Percentiles rank a stretch among this genome's conserved stretches.
Conservation (phyloP, 768 basidiomycete species). For the Russula olivacea region DNA sequence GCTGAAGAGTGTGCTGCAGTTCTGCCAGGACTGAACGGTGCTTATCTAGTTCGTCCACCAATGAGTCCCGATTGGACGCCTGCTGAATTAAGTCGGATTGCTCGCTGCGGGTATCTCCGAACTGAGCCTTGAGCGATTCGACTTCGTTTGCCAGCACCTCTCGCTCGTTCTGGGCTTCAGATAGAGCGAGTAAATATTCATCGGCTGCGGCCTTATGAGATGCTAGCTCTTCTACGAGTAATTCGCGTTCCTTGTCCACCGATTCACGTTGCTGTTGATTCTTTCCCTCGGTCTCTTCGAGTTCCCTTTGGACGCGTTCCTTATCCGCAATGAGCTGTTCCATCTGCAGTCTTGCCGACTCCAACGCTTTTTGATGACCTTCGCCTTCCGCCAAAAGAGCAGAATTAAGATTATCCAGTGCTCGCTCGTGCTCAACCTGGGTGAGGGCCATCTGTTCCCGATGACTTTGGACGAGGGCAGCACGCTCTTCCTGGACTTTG, state of each 20-base stretch:
- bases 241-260: constrained; percentile 34
- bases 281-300: constrained; percentile 47
- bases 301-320: constrained; percentile 37
- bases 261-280: constrained; percentile 46
- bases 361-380: constrained; percentile 34
- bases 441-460: constrained; percentile 3
- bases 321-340: constrained; percentile 41
- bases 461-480: constrained; percentile 2
- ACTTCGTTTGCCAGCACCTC: constrained; percentile 39
- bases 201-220: constrained; percentile 44
- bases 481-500: constrained; percentile 3
- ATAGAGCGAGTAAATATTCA: constrained; percentile 39
- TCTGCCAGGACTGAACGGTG: constrained; percentile 74
- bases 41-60: constrained; percentile 68
- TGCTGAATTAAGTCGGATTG: constrained; percentile 62
- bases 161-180: constrained; percentile 36
- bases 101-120: constrained; percentile 51
- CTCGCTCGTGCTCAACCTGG: constrained; percentile 15
- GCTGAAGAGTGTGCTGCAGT: constrained; percentile 70
- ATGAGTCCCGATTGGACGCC: constrained; percentile 67
- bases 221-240: constrained; percentile 48
- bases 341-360: constrained; percentile 33
- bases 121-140: constrained; percentile 49
- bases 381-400: constrained; percentile 37
- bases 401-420: constrained; percentile 35